Base-by-base conservation (phyloP, 2,329 filamentous ascomycete species). In the Colletotrichum godetiae region DNA sequence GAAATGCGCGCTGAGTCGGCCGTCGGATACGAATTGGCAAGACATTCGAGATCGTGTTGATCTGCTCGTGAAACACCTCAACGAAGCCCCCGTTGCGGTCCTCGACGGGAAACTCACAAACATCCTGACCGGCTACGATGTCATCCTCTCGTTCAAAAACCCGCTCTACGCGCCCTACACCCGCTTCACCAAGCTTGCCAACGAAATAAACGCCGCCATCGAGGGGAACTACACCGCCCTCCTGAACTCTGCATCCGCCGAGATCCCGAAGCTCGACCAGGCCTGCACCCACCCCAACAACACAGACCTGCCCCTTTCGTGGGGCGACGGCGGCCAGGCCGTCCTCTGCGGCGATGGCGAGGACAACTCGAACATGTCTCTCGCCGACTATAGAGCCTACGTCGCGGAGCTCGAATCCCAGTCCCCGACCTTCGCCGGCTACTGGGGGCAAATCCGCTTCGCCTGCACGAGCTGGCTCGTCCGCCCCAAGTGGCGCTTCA, bases 401-500 rank as follows among this genome's bases (percentile, higher is more conserved):
- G 68, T 84, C 10, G 31, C 65, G 6, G 57, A 70, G 15, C 78
- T 84, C 24, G 61, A 75, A 7, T 42, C 62, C 8, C 76, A 79
- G 56, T 83, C 83, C 0, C 73, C 76, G 4, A 76, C 81, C 22
- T 77, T 83, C 12, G 84, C 81, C 22, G 73, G 78, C 0, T 49
- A 53, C 52, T 84, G 83, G 84, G 71, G 82, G 15, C 58, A n/a
- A 5, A 76, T 85, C 58, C 83, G 82, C 1, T 74, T 87, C 8
- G 71, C 77, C 6, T 88, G 86, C 79, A 77, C 79, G 0, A 81
- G 82, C 4, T 83, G 86, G 78, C 75, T 42, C 0, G 76, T 84
- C 31, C 78, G 80, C 1, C 79, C 86, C 7, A 81, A 79, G 69
- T 86, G 82, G 81, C 76, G 80, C n/a, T 87, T 85, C 77, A 76